Evolutionary conservation across 129 eudicot genomes (phyloP), one percentile per base, ranked within the genome.

Genomic region (Lonicera japonica): DNA sequence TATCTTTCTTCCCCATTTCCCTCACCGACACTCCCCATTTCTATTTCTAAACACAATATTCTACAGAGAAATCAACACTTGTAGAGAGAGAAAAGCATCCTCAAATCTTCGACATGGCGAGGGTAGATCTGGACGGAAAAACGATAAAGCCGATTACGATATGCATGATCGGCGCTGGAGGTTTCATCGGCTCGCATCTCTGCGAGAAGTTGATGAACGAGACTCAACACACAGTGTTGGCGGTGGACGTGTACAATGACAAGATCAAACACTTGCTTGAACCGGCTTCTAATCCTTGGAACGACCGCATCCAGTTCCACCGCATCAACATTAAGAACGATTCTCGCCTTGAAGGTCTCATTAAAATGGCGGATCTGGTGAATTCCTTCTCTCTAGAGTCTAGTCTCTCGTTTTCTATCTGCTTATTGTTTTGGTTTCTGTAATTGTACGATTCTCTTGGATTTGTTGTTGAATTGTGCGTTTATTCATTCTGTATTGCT

Each of bases 91-190:
- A 58, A n/a, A 43, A n/a, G 1, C 15, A 5, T 10, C 5, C 1
- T 12, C 51, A 3, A 45, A 45, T 45, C 10, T 15, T 45, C 14
- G 51, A 4, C 2, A 5, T 20, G 10, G 10, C 18, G 84, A 82
- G 96, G 65, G 78, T 84, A 74, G 98, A 92, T 92, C 98, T 92
- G 70, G 98, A 92, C 77, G 98, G 98, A 21, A 87, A 80, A 1
- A 70, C 81, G 61, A 92, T 92, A 3, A 74, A 77, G 54, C 83
- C 89, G 75, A 75, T 92, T 19, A 84, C 98, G 24, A 92, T 92
- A 67, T 92, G 99, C 68, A 88, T 92, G 99, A 92, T 92, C 34
- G 99, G 99, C 0, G 99, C 99, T 56, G 99, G 99, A 21, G 99
- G 99, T 4, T 92, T 92, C 82, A 92, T 92, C 39, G 99, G 99